These are phyloP conservation scores for Auriscalpium orientale DNA, from an alignment of 768 basidiomycete genomes.

Conservation along the genomic window DNA sequence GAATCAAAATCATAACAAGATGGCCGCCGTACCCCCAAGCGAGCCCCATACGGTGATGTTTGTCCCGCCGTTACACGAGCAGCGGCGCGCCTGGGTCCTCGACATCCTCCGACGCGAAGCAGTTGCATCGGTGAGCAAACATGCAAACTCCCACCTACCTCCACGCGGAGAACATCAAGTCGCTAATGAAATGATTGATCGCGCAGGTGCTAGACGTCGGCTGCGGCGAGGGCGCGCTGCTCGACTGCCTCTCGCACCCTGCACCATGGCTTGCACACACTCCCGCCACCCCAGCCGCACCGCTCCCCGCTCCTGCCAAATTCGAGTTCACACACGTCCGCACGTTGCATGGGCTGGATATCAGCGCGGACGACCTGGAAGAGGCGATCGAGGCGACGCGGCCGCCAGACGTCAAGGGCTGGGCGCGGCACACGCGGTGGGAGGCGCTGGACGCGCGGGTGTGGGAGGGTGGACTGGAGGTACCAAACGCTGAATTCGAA, in stretches of 20 bases:
- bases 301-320: background rate
- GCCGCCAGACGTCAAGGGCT: constrained; percentile 26
- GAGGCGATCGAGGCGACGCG: constrained; percentile 43
- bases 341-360: constrained; percentile 57
- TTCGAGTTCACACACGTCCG: constrained; percentile 50
- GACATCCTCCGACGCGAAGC: constrained; percentile 51
- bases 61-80: constrained; percentile 58
- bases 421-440: constrained; percentile 42
- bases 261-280: constrained; percentile 56
- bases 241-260: constrained; percentile 63
- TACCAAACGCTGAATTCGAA: constrained; percentile 57
- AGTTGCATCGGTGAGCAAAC: constrained; percentile 38
- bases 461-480: constrained; percentile 71
- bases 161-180: background rate
- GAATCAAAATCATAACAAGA: too few species aligned
- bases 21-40: too few species aligned
- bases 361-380: constrained; percentile 44
- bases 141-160: background rate
- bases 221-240: constrained; percentile 75
- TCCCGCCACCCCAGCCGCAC: constrained; percentile 19
- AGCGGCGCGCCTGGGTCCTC: constrained; percentile 67
- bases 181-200: background rate
- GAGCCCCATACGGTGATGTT: constrained; percentile 40
- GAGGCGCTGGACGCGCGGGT: constrained; percentile 57
- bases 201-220: constrained; percentile 72